These are phyloP conservation scores for Talaromyces sp. DNA, from an alignment of 2,329 filamentous ascomycete genomes.

Conservation along the genomic window DNA sequence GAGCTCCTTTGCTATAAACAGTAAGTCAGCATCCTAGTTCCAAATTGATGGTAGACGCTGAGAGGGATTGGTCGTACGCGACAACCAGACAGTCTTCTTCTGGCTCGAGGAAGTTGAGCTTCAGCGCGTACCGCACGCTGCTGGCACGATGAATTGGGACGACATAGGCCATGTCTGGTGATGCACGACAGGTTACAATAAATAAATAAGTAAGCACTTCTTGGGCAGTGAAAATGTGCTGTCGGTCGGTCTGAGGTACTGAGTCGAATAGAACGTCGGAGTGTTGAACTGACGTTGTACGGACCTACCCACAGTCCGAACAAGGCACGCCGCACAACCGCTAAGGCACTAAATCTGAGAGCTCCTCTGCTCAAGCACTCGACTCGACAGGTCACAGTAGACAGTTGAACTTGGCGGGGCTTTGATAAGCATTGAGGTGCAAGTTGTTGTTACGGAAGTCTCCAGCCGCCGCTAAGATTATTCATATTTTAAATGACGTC, in stretches of 20 bases:
- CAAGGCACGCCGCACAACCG: background rate
- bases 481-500: background rate
- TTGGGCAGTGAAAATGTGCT: background rate
- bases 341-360: too few relatives aligned
- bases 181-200: background rate
- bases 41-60: background rate
- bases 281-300: background rate
- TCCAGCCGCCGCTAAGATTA: conserved; percentile 3
- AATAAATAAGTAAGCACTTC: background rate
- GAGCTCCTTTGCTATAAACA: conserved; percentile 67
- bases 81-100: conserved; percentile 79
- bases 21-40: background rate
- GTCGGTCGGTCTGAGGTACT: background rate
- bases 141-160: conserved; percentile 89
- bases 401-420: background rate
- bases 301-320: background rate
- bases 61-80: conserved; percentile 60
- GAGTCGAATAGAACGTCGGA: background rate
- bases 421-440: background rate
- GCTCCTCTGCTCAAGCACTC: background rate
- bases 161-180: conserved; percentile 76
- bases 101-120: conserved; percentile 66
- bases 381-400: background rate
- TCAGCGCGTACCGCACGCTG: conserved; percentile 83
- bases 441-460: background rate